Base-by-base conservation (phyloP, 345 rosid genomes). In the Salix udensis region DNA sequence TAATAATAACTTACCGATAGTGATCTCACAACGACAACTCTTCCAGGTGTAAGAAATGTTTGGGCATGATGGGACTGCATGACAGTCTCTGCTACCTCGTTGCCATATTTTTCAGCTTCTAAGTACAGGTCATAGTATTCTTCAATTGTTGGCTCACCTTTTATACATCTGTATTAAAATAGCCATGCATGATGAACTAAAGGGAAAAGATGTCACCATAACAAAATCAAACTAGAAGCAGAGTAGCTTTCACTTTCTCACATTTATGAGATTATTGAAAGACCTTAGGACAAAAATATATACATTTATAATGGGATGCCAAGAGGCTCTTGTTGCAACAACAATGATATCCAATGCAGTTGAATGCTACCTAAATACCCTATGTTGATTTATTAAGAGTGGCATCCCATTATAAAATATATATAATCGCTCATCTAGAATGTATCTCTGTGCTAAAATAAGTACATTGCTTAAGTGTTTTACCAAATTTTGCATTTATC, bases 71-170 rank as follows among this genome's bases (percentile, higher is more conserved):
- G 12, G 80, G 94, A 86, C 84, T 83, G 87, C 93, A 91, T 89
- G 77, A 95, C 84, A 30, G 87, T 91, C 74, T 89, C 90, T 6
- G 86, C 84, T 84, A 95, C 86, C 81, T 82, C 85, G 72, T 74
- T 72, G 70, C 78, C 71, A 72, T 72, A 85, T 21, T 82, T 74
- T 77, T 89, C 87, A 34, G 93, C 91, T 86, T 91, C 94, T 28
- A 78, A 21, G 77, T 77, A 84, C 90, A 93, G 71, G 77, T 90
- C 92, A 80, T 86, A 93, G 82, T 95, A 95, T 69, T 91, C 98
- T 85, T 95, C 98, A 73, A 95, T 93, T 75, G 91, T 88, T 0
- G 99, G 93, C 86, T 91, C 96, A 70, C 99, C 94, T 87, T 91
- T 90, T 74, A 93, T 91, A 78, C 98, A 95, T 50, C 99, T 95